Evolutionary conservation across 129 eudicot genomes (phyloP), one percentile per base, ranked within the genome.

Genomic region (Escallonia rubra): DNA sequence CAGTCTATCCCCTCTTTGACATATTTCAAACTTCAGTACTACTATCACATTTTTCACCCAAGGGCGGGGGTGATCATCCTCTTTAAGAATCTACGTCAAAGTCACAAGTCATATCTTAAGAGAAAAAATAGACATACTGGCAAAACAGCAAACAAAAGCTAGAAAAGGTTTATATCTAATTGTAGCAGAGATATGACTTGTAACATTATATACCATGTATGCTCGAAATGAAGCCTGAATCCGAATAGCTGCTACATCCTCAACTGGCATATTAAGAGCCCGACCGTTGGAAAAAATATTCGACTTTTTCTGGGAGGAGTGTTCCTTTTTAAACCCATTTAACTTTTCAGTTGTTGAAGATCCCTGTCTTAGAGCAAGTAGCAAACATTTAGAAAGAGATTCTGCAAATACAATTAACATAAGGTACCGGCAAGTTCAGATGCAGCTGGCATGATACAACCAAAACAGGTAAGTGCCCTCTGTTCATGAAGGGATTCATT

Each of bases 171-270:
- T 23, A 23, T 23, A 23, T 23, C 34, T 23, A 23, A 23, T 23
- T 23, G 34, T 23, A 23, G 34, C 1, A 10, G 7, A 57, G 43
- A 40, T 43, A 66, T 66, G 10, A 42, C 43, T 46, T 57, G 23
- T 10, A 57, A 64, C 16, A 50, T 41, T 42, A 58, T 40, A 8
- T 83, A 79, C 88, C 76, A 15, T 63, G 34, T 83, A 65, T 42
- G 84, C 92, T 65, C 97, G 86, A 49, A 77, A 90, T 51, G 87
- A 90, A 78, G 86, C 79, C 77, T 90, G 97, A 67, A 90, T 87
- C 61, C 72, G 72, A 56, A 77, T 74, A 51, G 95, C 97, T 46
- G 97, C 94, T 42, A 43, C 34, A 81, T 80, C 79, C 58, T 83
- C 82, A 53, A 13, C 16, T 59, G 81, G 57, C 63, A 56, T 41